phyloP scores from a whole-genome alignment of 2,329 filamentous ascomycete genomes.

The Fusarium bactridioides region DNA sequence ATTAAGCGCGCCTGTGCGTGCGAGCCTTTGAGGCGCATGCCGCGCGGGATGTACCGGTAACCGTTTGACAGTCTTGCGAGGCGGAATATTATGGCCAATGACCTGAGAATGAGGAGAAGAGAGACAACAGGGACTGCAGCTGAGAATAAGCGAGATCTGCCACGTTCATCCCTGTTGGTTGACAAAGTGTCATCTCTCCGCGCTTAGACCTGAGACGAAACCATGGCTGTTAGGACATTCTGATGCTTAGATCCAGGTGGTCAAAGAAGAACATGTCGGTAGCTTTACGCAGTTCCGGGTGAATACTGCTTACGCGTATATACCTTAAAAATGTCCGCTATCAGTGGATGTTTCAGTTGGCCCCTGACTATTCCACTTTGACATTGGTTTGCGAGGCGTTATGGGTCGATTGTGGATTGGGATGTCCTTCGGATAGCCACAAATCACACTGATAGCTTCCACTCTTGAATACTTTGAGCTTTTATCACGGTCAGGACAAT shows the following conservation, averaged over 20 bases:
- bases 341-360: background rate
- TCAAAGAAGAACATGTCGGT: background rate
- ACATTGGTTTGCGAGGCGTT: background rate
- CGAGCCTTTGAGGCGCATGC: constrained; percentile 2
- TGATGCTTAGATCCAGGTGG: background rate
- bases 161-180: constrained; percentile 2
- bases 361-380: constrained; percentile 7
- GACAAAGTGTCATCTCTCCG: background rate
- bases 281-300: background rate
- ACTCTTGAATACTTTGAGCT: background rate
- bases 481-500: background rate
- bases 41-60: constrained; percentile 12
- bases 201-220: constrained; percentile 21
- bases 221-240: background rate
- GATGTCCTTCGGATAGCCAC: background rate
- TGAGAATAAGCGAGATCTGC: constrained; percentile 16
- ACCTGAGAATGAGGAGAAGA: background rate
- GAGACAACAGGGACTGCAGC: constrained; percentile 1
- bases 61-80: background rate
- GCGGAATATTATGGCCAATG: constrained; percentile 4
- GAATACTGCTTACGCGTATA: background rate
- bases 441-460: background rate
- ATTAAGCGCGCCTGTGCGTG: constrained; percentile 24
- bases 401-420: background rate
- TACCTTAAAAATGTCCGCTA: background rate